Evolutionary conservation across 495 filamentous ascomycete species (phyloP).

Genomic region (Emericellopsis terricola): DNA sequence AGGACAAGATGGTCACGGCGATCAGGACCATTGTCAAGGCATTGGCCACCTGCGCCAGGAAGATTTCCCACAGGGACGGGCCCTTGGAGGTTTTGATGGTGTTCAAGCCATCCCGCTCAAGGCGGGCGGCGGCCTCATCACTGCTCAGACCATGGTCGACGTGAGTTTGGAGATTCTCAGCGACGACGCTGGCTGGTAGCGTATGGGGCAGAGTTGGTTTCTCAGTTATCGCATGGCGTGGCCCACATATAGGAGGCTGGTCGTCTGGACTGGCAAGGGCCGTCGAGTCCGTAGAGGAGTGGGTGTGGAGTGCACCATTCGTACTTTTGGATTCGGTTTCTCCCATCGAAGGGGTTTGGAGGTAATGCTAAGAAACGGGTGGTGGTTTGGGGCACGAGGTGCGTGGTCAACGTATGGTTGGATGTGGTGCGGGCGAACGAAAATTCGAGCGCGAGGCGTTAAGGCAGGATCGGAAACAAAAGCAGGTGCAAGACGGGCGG

Average conservation of each 20-base stretch:
- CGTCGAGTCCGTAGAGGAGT: constrained; percentile 3
- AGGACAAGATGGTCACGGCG: constrained; percentile 57
- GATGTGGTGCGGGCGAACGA: no score
- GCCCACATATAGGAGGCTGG: constrained; percentile 3
- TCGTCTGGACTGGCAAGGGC: constrained; percentile 3
- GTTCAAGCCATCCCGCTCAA: constrained; percentile 17
- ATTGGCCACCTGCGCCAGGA: constrained; percentile 15
- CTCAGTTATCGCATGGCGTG: constrained; percentile 3
- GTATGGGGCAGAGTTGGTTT: constrained; percentile 8
- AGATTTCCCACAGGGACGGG: constrained; percentile 14
- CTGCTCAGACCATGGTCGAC: constrained; percentile 1
- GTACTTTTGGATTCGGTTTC: constrained; percentile 1
- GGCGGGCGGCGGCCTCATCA: constrained; percentile 4
- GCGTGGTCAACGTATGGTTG: no score
- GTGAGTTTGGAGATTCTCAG: constrained; percentile 1
- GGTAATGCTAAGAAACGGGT: background rate
- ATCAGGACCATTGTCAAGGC: constrained; percentile 34
- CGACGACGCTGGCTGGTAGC: constrained; percentile 5
- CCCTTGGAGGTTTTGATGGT: constrained; percentile 12
- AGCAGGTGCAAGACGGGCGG: no score
- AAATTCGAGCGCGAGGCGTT: no score
- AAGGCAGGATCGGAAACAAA: no score
- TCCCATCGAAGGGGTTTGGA: constrained; percentile 4
- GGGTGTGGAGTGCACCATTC: constrained; percentile 3
- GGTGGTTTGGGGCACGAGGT: no score